phyloP scores from a whole-genome alignment of 2,329 filamentous ascomycete species.

The Pseudogymnoascus sp. region DNA sequence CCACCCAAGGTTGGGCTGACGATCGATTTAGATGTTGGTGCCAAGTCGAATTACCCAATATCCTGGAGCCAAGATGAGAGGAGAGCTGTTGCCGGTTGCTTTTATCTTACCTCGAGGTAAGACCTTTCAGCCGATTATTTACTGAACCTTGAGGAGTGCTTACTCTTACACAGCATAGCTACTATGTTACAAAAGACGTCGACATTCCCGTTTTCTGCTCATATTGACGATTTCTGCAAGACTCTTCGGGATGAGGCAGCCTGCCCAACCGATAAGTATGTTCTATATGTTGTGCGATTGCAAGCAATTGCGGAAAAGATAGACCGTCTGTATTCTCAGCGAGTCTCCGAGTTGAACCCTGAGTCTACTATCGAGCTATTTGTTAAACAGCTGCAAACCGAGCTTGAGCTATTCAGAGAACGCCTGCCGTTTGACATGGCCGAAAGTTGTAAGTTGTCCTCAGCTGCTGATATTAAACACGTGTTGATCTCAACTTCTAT shows the following conservation, averaged over 20 bases:
- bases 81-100: conserved; percentile 38
- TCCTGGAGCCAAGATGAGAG: conserved; percentile 35
- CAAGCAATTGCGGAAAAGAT: conserved; percentile 35
- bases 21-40: conserved; percentile 13
- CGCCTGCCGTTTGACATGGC: conserved; percentile 25
- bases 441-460: conserved; percentile 27
- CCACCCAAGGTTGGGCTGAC: neutral
- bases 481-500: neutral
- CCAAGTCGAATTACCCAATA: neutral
- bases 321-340: conserved; percentile 24
- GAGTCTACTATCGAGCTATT: conserved; percentile 25
- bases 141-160: neutral
- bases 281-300: conserved; percentile 32
- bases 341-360: conserved; percentile 22
- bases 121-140: neutral
- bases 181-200: conserved; percentile 34
- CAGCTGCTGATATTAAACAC: neutral
- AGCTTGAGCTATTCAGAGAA: conserved; percentile 29
- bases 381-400: conserved; percentile 24
- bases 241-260: conserved; percentile 29
- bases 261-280: conserved; percentile 31
- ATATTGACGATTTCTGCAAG: conserved; percentile 33
- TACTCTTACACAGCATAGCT: conserved; percentile 25
- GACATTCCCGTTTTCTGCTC: conserved; percentile 29
- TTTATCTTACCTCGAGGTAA: conserved; percentile 33